Conservation (phyloP, 768 basidiomycete species). For the Suillus lakei region DNA sequence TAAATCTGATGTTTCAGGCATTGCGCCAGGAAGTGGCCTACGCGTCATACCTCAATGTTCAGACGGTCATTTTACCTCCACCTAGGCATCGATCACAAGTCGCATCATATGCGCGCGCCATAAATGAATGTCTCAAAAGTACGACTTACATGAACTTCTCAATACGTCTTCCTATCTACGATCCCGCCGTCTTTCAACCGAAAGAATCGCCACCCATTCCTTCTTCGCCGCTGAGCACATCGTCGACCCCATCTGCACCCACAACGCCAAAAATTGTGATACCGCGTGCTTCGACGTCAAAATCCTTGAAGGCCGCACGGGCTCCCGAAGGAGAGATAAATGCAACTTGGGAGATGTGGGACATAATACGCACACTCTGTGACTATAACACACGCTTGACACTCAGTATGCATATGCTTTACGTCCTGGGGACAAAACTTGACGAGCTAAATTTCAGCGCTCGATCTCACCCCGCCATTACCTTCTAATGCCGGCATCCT, state of each 20-base stretch:
- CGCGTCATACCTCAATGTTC: slow-evolving; percentile 89
- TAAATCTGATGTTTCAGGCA: slow-evolving; percentile 54
- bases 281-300: slow-evolving; percentile 29
- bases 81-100: slow-evolving; percentile 84
- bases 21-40: slow-evolving; percentile 92
- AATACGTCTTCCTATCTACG: slow-evolving; percentile 82
- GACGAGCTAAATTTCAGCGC: slow-evolving; percentile 54
- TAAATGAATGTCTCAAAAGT: slow-evolving; percentile 76
- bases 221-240: slow-evolving; percentile 17
- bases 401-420: slow-evolving; percentile 54
- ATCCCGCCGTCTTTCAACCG: slow-evolving; percentile 63
- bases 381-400: slow-evolving; percentile 78
- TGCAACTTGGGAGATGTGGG: slow-evolving; percentile 98
- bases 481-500: slow-evolving; percentile 79
- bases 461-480: slow-evolving; percentile 89
- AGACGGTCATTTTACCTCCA: slow-evolving; percentile 85
- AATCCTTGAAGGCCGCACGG: slow-evolving; percentile 32
- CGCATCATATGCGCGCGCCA: slow-evolving; percentile 91
- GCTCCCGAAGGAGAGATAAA: slow-evolving; percentile 63
- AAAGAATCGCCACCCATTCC: slow-evolving; percentile 29
- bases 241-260: slow-evolving; percentile 14
- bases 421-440: slow-evolving; percentile 11
- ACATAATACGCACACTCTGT: slow-evolving; percentile 88
- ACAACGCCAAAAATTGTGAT: slow-evolving; percentile 23
- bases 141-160: slow-evolving; percentile 79